Evolutionary conservation across 1,139 yeast genomes (phyloP).

Genomic region (Taphrina sp.): DNA sequence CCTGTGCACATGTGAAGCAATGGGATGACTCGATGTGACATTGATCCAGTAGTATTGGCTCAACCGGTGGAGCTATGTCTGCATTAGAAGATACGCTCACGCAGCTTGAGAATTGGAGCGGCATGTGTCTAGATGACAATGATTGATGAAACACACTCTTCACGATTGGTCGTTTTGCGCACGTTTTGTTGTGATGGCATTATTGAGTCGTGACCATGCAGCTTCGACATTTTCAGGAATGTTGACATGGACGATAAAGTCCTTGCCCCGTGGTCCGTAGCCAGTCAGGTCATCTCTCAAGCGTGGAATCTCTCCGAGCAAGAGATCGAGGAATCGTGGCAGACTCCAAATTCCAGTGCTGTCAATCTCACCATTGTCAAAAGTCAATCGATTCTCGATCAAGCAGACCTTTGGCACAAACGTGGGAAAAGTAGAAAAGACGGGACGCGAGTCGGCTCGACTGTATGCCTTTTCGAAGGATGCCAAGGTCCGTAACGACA

Average conservation of each 20-base stretch:
- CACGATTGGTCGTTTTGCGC: too few relatives aligned
- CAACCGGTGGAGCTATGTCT: too few relatives aligned
- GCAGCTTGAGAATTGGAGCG: too few relatives aligned
- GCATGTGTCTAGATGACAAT: too few relatives aligned
- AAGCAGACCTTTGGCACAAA: constrained; percentile 15
- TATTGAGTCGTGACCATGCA: constrained; percentile 14
- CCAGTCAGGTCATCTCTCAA: constrained; percentile 19
- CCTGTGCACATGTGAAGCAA: too few relatives aligned
- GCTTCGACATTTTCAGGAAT: constrained; percentile 8
- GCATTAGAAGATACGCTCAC: too few relatives aligned
- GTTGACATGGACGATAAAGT: constrained; percentile 15
- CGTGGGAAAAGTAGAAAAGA: constrained; percentile 4
- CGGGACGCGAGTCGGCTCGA: not conserved
- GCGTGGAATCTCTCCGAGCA: constrained; percentile 26
- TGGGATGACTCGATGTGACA: too few relatives aligned
- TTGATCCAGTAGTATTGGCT: too few relatives aligned
- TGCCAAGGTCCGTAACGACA: constrained; percentile 24
- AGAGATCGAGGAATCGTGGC: constrained; percentile 13
- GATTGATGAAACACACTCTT: too few relatives aligned
- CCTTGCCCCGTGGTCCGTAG: constrained; percentile 24
- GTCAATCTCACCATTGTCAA: not conserved
- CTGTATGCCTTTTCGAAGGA: constrained; percentile 16
- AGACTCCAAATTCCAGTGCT: constrained; percentile 8
- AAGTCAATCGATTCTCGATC: not conserved
- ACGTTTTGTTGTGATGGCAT: constrained; percentile 3